A percentile compares a stretch with the other conserved stretches of the same genome.
These are phyloP conservation scores for Candida lessepsii DNA, from an alignment of 805 yeast genomes.

Conservation along the genomic window DNA sequence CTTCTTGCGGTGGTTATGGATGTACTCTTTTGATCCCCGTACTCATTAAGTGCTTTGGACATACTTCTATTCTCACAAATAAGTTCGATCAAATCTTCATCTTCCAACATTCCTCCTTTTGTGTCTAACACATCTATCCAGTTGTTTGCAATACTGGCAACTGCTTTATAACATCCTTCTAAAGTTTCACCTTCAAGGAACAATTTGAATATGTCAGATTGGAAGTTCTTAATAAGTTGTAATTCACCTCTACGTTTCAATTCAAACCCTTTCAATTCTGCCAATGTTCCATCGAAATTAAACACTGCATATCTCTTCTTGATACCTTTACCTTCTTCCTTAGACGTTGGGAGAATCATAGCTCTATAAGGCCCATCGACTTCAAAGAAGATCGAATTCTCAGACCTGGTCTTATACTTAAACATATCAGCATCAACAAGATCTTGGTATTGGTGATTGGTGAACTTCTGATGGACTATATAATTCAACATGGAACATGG, in stretches of 20 bases:
- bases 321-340: constrained; percentile 95
- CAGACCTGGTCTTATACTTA: constrained; percentile 75
- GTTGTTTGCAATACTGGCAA: constrained; percentile 88
- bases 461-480: constrained; percentile 84
- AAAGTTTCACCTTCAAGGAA: constrained; percentile 83
- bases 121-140: constrained; percentile 94
- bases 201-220: constrained; percentile 87
- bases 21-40: constrained; percentile 87
- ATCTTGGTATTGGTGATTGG: constrained; percentile 93
- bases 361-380: constrained; percentile 99
- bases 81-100: constrained; percentile 88
- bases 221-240: constrained; percentile 90
- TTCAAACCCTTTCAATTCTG: constrained; percentile 96
- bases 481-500: constrained; percentile 97
- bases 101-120: constrained; percentile 82
- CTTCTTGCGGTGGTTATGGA: constrained; percentile 94
- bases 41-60: constrained; percentile 89
- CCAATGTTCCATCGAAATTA: constrained; percentile 88
- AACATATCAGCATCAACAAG: constrained; percentile 65
- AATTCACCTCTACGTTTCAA: constrained; percentile 95
- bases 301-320: constrained; percentile 97
- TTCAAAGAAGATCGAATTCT: constrained; percentile 94
- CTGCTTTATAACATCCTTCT: constrained; percentile 80
- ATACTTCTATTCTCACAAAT: constrained; percentile 95
- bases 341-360: constrained; percentile 94